Base-by-base conservation (phyloP, 2,329 filamentous ascomycete genomes). In the Hyphodiscus sp. region DNA sequence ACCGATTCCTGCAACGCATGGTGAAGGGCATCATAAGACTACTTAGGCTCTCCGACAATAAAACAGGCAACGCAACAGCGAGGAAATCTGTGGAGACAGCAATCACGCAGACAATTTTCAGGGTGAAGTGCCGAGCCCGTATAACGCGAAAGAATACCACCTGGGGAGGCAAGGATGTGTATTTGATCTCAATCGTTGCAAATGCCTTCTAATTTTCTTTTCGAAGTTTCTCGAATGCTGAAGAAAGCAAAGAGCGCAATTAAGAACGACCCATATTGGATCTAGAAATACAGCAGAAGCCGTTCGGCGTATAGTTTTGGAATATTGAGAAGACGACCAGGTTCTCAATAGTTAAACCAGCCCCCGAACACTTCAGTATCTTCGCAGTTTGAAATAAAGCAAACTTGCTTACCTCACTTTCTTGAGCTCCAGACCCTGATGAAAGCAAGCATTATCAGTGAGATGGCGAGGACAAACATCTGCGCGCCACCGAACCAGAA, bases 111-210 rank as follows among this genome's bases (percentile, higher is more conserved):
- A 84, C 68, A 0, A 71, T 44, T 0, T 65, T 72, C 0, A 85
- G 67, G 1, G 76, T 4, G 33, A 38, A 67, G 46, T 85, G 80
- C 0, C 65, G 52, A 0, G 73, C 68, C 1, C 63, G 67, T 0
- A 78, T 1, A 0, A 81, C 79, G 41, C 74, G 70, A 59, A 71
- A 73, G 0, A 80, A 6, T 0, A 72, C 68, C 0, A 85, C 64
- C 20, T 81, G 79, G 0, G 81, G 80, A 0, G 82, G 81, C 0
- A 83, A 54, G 0, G 80, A 78, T 0, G 72, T 76, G 50, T 84
- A 85, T 11, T 67, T 70, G 0, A 71, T 64, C 2, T 77, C 63
- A 0, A 79, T 55, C 0, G 77, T 73, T 0, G 69, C 64, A 0
- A 71, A 69, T 0, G 71, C 56, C 1, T 54, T 47, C 0, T 73